Conservation (phyloP, 176 grass and related monocot species). For the Panicum miliaceum region DNA sequence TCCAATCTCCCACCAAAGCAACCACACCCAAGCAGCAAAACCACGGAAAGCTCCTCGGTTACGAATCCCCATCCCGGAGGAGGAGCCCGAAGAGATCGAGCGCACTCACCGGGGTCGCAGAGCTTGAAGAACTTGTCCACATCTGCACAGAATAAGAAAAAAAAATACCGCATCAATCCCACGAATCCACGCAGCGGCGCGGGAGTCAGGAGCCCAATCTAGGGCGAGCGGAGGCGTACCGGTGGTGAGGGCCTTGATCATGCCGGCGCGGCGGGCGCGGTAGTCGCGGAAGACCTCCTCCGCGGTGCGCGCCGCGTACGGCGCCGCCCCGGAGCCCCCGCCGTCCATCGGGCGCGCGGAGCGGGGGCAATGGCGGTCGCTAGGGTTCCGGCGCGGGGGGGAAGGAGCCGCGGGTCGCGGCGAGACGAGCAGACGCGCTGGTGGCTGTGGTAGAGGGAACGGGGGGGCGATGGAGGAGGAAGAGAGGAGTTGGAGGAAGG, state of each 20-base stretch:
- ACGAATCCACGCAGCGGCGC: constrained; percentile 12
- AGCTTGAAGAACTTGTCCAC: constrained; percentile 95
- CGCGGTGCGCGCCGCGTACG: constrained; percentile 56
- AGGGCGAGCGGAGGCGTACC: constrained; percentile 42
- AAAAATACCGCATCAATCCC: constrained; percentile 27
- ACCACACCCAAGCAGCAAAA: constrained; percentile 21
- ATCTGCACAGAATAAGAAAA: constrained; percentile 60
- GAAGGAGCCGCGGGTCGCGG: background rate
- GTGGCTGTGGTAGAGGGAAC: background rate
- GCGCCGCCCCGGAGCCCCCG: constrained; percentile 44
- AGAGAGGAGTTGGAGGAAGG: constrained; percentile 1
- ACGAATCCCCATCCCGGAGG: background rate
- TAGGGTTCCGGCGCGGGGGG: constrained; percentile 29
- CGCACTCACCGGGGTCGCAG: constrained; percentile 86
- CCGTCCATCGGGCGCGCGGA: constrained; percentile 59
- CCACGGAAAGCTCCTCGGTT: constrained; percentile 16
- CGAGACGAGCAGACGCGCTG: constrained; percentile 35
- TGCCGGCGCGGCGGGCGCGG: constrained; percentile 79
- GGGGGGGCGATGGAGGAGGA: constrained; percentile 35
- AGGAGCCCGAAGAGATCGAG: constrained; percentile 44
- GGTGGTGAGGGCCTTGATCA: constrained; percentile 90
- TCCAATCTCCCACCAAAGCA: constrained; percentile 43
- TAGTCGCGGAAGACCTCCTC: constrained; percentile 96
- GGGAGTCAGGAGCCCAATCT: constrained; percentile 14
- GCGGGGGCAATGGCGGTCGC: constrained; percentile 45